These are phyloP conservation scores for Thamnidium elegans DNA, from an alignment of 192 early-diverging fungal genomes.

Conservation along the genomic window DNA sequence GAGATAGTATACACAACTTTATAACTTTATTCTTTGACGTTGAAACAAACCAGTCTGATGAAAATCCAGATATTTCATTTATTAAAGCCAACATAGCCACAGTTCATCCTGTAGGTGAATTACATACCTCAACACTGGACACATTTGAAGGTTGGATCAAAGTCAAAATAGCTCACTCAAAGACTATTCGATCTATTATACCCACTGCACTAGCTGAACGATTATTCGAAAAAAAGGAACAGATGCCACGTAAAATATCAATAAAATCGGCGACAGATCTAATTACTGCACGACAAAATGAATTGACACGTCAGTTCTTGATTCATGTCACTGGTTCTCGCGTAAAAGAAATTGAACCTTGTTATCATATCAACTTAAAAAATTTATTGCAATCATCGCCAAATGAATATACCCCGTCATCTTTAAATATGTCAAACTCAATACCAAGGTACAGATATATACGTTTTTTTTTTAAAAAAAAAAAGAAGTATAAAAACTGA, in stretches of 20 bases:
- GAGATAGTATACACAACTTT: slow-evolving; percentile 2
- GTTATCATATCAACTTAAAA: no score
- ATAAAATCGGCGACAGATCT: slow-evolving; percentile 24
- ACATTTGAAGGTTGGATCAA: slow-evolving; percentile 24
- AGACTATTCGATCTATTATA: slow-evolving; percentile 7
- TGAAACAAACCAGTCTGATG: not conserved
- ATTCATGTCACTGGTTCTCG: slow-evolving; percentile 9
- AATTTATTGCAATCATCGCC: no score
- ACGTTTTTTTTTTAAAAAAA: not conserved
- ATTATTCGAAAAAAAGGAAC: slow-evolving; percentile 2
- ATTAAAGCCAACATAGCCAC: slow-evolving; percentile 2
- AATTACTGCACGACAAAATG: not conserved
- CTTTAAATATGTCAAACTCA: not conserved
- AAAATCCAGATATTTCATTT: not conserved
- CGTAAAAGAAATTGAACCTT: not conserved
- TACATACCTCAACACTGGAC: not conserved
- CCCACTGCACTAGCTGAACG: not conserved
- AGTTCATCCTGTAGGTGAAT: slow-evolving; percentile 21
- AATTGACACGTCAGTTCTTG: slow-evolving; percentile 9
- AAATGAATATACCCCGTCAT: no score
- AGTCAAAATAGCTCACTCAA: slow-evolving; percentile 14
- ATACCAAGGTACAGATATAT: not conserved
- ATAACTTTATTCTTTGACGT: slow-evolving; percentile 10
- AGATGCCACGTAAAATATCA: not conserved
- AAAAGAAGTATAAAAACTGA: not conserved